A percentile compares a stretch with the other conserved stretches of the same genome.
These are phyloP conservation scores for Lecanicillium sp. DNA, from an alignment of 2,329 filamentous ascomycete genomes.

Conservation along the genomic window DNA sequence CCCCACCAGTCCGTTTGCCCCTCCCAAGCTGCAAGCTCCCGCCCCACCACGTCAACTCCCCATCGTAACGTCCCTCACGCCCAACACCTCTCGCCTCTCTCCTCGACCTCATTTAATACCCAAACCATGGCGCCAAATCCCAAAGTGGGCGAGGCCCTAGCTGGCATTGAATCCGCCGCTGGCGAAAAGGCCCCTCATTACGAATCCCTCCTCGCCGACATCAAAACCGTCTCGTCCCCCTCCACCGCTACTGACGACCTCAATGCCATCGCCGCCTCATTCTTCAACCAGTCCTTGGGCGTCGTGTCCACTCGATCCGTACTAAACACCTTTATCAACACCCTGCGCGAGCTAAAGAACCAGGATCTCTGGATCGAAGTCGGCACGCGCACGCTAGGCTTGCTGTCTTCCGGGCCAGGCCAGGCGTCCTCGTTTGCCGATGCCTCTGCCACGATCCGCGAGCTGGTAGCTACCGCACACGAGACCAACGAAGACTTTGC, in stretches of 20 bases:
- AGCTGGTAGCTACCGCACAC: slow-evolving; percentile 75
- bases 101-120: slow-evolving; percentile 5
- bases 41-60: too few species aligned
- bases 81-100: slow-evolving; percentile 6
- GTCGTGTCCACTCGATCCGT: slow-evolving; percentile 69
- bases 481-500: slow-evolving; percentile 75
- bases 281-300: slow-evolving; percentile 62
- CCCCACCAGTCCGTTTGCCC: too few species aligned
- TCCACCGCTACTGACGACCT: slow-evolving; percentile 44
- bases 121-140: slow-evolving; percentile 26
- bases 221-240: slow-evolving; percentile 32
- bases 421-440: slow-evolving; percentile 68
- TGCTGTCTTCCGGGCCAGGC: slow-evolving; percentile 39
- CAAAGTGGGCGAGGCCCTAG: slow-evolving; percentile 35
- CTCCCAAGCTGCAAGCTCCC: too few species aligned
- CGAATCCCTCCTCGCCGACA: slow-evolving; percentile 34
- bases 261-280: slow-evolving; percentile 56
- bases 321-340: slow-evolving; percentile 55
- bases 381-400: slow-evolving; percentile 62
- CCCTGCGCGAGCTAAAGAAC: slow-evolving; percentile 52
- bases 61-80: too few species aligned
- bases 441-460: slow-evolving; percentile 69
- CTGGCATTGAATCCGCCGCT: slow-evolving; percentile 26
- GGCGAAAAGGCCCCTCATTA: slow-evolving; percentile 37
- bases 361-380: slow-evolving; percentile 65